A percentile compares a stretch with the other conserved stretches of the same genome.
Conservation (phyloP, 2,329 filamentous ascomycete species). For the Neophaeococcomyces mojaviensis region DNA sequence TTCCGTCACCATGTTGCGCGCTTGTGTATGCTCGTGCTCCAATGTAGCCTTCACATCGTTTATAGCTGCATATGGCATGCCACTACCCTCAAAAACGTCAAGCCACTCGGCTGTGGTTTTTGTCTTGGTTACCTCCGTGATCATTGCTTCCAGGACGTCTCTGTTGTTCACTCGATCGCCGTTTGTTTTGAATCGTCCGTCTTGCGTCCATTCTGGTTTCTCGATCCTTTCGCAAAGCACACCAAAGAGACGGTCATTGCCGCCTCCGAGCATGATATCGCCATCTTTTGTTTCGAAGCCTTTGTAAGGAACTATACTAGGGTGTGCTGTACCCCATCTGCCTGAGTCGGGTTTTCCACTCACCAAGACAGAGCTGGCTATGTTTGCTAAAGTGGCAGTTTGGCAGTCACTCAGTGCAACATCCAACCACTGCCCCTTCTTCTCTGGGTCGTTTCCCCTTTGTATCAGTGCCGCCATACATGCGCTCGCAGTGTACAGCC, state of each 20-base stretch:
- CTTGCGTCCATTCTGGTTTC: conserved; percentile 51
- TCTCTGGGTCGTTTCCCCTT: conserved; percentile 54
- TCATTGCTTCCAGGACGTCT: conserved; percentile 66
- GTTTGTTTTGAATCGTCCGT: conserved; percentile 53
- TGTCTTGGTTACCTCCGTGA: conserved; percentile 65
- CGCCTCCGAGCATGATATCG: conserved; percentile 56
- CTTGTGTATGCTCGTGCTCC: conserved; percentile 71
- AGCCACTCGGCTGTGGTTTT: conserved; percentile 88
- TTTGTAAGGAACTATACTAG: conserved; percentile 94
- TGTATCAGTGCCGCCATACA: conserved; percentile 89
- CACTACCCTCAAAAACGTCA: conserved; percentile 74
- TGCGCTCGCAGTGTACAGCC: conserved; percentile 87
- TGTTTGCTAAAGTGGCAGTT: conserved; percentile 87
- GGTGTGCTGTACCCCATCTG: conserved; percentile 93
- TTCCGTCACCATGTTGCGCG: conserved; percentile 83
- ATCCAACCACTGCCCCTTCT: conserved; percentile 85
- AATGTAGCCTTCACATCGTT: conserved; percentile 85
- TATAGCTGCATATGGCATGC: conserved; percentile 89
- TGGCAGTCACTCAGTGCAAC: conserved; percentile 89
- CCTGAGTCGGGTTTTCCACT: conserved; percentile 81
- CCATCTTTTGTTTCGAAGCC: conserved; percentile 63
- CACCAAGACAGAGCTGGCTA: conserved; percentile 84
- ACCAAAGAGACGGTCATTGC: conserved; percentile 56
- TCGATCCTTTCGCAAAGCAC: conserved; percentile 51
- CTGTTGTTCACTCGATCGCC: conserved; percentile 58